A percentile compares a stretch with the other conserved stretches of the same genome.
phyloP scores from a whole-genome alignment of 148 eudicot species.

The Fagopyrum homotropicum region DNA sequence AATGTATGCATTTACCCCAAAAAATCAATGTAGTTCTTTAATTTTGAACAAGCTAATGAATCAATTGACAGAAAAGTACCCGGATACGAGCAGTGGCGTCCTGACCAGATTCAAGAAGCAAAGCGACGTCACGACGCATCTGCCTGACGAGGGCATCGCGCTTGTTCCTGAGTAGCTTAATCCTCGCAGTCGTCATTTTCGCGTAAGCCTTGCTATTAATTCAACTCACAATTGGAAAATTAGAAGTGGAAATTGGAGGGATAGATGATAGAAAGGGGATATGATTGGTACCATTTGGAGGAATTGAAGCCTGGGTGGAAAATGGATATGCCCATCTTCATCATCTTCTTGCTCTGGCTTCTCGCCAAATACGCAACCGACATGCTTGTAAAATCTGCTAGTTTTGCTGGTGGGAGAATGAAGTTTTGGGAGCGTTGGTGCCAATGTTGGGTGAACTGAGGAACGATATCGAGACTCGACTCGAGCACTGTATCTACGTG shows the following conservation, averaged over 20 bases:
- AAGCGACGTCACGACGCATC: constrained; percentile 79
- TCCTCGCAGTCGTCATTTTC: constrained; percentile 77
- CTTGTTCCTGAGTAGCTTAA: constrained; percentile 85
- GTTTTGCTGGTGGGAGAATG: not conserved
- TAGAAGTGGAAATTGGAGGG: not conserved
- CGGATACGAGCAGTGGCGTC: constrained; percentile 90
- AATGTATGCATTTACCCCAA: not conserved
- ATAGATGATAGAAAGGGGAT: not conserved
- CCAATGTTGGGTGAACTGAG: not conserved
- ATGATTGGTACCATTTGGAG: constrained; percentile 55
- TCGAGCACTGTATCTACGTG: not conserved
- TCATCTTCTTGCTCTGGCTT: constrained; percentile 45
- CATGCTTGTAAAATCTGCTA: constrained; percentile 17
- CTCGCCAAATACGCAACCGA: constrained; percentile 32
- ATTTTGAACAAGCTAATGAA: not conserved
- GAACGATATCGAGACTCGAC: not conserved
- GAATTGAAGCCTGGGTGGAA: constrained; percentile 63
- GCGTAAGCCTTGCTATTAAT: constrained; percentile 68
- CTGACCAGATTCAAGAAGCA: constrained; percentile 78
- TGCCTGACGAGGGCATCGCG: constrained; percentile 60
- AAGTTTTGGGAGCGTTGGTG: not conserved
- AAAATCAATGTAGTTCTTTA: not conserved
- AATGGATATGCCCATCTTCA: constrained; percentile 37
- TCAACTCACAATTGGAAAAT: not conserved
- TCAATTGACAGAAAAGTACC: constrained; percentile 22